A percentile compares a stretch with the other conserved stretches of the same genome.
Evolutionary conservation across 371 early-diverging fungal species (phyloP).

Genomic region (Funneliformis caledonium): DNA sequence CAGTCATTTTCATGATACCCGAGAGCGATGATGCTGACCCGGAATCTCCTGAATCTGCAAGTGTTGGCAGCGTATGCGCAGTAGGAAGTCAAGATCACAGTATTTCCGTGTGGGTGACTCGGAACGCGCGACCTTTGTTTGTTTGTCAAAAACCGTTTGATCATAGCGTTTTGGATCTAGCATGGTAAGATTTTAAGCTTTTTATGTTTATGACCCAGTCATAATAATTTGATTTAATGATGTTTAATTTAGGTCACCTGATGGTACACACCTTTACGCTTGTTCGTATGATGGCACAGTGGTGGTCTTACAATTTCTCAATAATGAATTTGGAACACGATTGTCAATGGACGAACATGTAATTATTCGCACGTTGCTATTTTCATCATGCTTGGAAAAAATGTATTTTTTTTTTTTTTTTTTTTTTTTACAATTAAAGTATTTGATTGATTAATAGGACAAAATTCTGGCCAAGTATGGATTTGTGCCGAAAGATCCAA

Average conservation of each 20-base stretch:
- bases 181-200: constrained; percentile 65
- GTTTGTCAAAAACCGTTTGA: constrained; percentile 78
- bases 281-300: constrained; percentile 95
- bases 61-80: constrained; percentile 74
- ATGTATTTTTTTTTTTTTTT: neutral
- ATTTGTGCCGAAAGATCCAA: constrained; percentile 61
- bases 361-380: constrained; percentile 8
- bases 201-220: no score
- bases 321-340: constrained; percentile 70
- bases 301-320: constrained; percentile 68
- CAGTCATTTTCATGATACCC: constrained; percentile 69
- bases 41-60: constrained; percentile 42
- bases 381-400: neutral
- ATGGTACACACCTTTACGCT: constrained; percentile 79
- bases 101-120: constrained; percentile 90
- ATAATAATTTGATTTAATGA: no score
- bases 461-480: constrained; percentile 72
- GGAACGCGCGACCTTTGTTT: constrained; percentile 72
- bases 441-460: constrained; percentile 48
- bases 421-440: neutral
- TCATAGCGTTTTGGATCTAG: constrained; percentile 85
- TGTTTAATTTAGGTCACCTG: constrained; percentile 59
- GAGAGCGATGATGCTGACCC: constrained; percentile 24
- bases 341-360: constrained; percentile 67
- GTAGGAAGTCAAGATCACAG: constrained; percentile 92